phyloP scores from a whole-genome alignment of 805 yeast species.

The Candida montana region DNA sequence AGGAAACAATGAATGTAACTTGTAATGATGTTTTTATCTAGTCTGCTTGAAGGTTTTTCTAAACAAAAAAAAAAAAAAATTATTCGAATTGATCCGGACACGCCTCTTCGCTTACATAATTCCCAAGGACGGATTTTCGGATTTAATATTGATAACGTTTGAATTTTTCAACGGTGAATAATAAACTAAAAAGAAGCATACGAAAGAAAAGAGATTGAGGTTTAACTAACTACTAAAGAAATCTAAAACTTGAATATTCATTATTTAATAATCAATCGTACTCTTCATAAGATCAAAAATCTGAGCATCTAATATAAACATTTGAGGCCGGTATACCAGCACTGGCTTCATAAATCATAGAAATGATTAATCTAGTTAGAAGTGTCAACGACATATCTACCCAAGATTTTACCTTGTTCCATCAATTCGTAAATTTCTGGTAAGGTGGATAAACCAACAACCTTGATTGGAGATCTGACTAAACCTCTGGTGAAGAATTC shows the following conservation, averaged over 20 bases:
- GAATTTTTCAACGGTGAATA: no score
- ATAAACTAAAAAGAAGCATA: no score
- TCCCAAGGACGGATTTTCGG: no score
- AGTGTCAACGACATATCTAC: slow-evolving; percentile 83
- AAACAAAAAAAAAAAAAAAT: background rate
- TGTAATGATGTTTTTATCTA: no score
- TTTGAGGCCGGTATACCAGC: no score
- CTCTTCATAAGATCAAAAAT: background rate
- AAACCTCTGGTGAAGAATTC: slow-evolving; percentile 69
- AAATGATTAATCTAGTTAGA: slow-evolving; percentile 33
- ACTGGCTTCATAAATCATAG: no score
- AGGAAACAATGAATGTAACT: no score
- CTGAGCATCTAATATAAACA: no score
- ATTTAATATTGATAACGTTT: no score
- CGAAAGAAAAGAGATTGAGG: no score
- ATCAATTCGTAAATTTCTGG: slow-evolving; percentile 67
- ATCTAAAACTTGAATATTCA: background rate
- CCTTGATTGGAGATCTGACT: slow-evolving; percentile 65
- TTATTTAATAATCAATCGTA: slow-evolving; percentile 1
- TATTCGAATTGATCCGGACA: background rate
- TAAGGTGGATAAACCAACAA: slow-evolving; percentile 72
- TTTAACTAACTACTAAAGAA: no score
- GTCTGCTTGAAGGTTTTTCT: background rate
- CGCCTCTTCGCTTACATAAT: slow-evolving; percentile 9
- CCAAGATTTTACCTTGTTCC: slow-evolving; percentile 79